Evolutionary conservation across 2,329 filamentous ascomycete species (phyloP), one percentile per base, ranked within the genome.

Genomic region (Pseudofabraea citricarpa): DNA sequence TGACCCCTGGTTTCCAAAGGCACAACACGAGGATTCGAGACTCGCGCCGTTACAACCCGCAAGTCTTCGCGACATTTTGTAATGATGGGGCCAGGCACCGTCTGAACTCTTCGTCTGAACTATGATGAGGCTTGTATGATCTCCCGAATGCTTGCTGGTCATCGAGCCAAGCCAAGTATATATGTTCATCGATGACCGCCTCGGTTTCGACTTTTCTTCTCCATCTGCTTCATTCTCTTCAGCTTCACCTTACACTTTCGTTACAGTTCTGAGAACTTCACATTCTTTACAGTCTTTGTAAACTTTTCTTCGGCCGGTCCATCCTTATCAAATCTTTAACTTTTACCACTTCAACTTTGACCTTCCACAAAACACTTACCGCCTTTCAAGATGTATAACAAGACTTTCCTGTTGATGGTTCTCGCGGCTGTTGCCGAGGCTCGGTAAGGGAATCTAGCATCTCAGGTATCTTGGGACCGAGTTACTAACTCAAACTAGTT

Each of bases 371-470:
- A n/a, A n/a, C n/a, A 38, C 21, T 49, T 22, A 27, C 22, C 15
- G 21, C 21, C n/a, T 37, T 37, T 32, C 43, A 51, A 40, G 26
- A 60, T 61, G 56, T 56, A 49, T 45, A 51, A 54, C 36, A 47
- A 56, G 43, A 40, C 53, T 12, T 26, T 54, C 35, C 40, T 59
- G 33, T 7, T 59, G 27, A 37, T 54, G 7, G 29, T 57, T 21
- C 47, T 59, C 20, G 40, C 49, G n/a, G 46, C 56, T 41, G 36
- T 56, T 16, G 46, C 50, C 23, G 57, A 62, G 41, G 60, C 60
- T 52, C 57, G n/a, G n/a, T n/a, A n/a, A n/a, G n/a, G n/a, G n/a
- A n/a, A n/a, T n/a, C n/a, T n/a, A n/a, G n/a, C n/a, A n/a, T n/a
- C n/a, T n/a, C n/a, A n/a, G n/a, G n/a, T n/a, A n/a, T n/a, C n/a